Conservation (phyloP, 2,329 filamentous ascomycete species). For the Emericellopsis cladophorae region DNA sequence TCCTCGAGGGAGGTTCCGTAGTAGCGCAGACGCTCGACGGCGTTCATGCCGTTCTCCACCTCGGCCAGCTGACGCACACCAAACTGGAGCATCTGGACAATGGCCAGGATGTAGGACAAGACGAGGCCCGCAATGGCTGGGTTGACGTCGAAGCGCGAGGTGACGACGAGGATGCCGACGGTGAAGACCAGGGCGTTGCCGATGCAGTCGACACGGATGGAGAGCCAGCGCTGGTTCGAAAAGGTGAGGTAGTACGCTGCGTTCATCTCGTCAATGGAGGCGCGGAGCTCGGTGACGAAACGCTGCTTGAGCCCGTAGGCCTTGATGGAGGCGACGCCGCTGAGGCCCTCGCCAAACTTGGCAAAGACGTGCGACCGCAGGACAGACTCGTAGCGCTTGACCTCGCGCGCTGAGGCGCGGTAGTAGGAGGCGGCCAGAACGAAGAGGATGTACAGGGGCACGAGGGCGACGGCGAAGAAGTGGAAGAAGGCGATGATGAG, state of each 20-base stretch:
- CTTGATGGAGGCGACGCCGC: constrained; percentile 71
- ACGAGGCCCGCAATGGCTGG: constrained; percentile 82
- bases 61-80: constrained; percentile 88
- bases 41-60: constrained; percentile 97
- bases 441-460: constrained; percentile 62
- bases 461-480: constrained; percentile 59
- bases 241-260: constrained; percentile 91
- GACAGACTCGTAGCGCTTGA: constrained; percentile 88
- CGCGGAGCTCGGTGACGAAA: constrained; percentile 58
- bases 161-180: constrained; percentile 82
- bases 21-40: constrained; percentile 81
- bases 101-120: constrained; percentile 82
- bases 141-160: constrained; percentile 71
- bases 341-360: constrained; percentile 81
- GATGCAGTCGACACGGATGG: constrained; percentile 71
- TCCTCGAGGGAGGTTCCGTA: constrained; percentile 81
- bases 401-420: constrained; percentile 77
- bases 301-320: constrained; percentile 74
- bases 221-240: constrained; percentile 90
- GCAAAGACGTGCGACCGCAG: constrained; percentile 81
- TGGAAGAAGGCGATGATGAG: constrained; percentile 93
- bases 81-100: constrained; percentile 94
- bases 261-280: constrained; percentile 82
- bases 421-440: constrained; percentile 79
- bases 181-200: constrained; percentile 78